These are phyloP conservation scores for Lyophyllum atratum DNA, from an alignment of 768 basidiomycete species.

Conservation along the genomic window DNA sequence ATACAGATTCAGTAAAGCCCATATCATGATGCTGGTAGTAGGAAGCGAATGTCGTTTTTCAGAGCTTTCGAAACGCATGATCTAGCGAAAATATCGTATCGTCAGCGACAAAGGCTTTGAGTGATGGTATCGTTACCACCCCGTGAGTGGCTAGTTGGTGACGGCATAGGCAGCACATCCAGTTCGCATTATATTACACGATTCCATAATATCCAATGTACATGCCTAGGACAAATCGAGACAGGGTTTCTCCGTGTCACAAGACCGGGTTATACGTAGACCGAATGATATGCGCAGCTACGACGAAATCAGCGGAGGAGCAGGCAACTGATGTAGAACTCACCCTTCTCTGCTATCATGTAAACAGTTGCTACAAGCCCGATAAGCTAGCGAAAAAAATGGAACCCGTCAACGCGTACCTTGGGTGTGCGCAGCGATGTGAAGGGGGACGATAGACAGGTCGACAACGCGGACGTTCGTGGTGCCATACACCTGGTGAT, in stretches of 20 bases:
- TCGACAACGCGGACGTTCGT: slow-evolving; percentile 57
- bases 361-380: slow-evolving; percentile 39
- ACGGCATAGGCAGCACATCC: no score
- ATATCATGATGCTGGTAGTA: no score
- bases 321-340: background rate
- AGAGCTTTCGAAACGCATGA: no score
- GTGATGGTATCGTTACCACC: no score
- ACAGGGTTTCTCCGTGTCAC: background rate
- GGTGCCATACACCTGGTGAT: slow-evolving; percentile 53
- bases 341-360: slow-evolving; percentile 50
- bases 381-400: background rate
- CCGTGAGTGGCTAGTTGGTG: no score
- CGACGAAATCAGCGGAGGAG: background rate
- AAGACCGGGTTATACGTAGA: background rate
- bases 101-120: no score
- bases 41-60: no score
- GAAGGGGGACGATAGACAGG: slow-evolving; percentile 54
- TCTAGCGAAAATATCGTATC: no score
- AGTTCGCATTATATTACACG: no score
- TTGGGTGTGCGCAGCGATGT: slow-evolving; percentile 49
- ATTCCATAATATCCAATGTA: no score
- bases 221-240: no score
- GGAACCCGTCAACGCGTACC: slow-evolving; percentile 23
- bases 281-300: background rate
- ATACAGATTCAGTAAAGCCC: no score